Evolutionary conservation across 495 filamentous ascomycete species (phyloP).

Genomic region (Xylaria bambusicola): DNA sequence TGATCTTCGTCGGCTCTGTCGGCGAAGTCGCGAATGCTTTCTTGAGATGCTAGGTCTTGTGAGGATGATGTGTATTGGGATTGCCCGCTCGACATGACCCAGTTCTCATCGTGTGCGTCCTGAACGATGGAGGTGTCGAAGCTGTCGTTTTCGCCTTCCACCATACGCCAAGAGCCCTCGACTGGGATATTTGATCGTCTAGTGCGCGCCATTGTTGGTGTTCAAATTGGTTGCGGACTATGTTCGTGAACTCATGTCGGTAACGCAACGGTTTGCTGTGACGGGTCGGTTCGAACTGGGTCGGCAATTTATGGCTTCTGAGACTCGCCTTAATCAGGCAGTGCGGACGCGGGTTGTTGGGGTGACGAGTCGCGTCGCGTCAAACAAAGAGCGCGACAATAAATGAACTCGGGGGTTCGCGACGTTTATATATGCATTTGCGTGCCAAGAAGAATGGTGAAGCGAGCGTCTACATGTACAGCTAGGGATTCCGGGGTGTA

Average conservation of each 20-base stretch:
- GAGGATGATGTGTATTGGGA: conserved; percentile 35
- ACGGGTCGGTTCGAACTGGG: not conserved
- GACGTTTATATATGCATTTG: conserved; percentile 1
- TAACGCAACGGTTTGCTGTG: not conserved
- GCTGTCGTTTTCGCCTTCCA: conserved; percentile 53
- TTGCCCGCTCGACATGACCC: conserved; percentile 40
- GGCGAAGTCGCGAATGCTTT: conserved; percentile 46
- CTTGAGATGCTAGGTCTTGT: conserved; percentile 41
- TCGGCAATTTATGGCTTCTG: not conserved
- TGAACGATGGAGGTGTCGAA: conserved; percentile 48
- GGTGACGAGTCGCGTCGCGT: not conserved
- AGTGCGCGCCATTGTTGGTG: conserved; percentile 6
- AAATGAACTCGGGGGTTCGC: not conserved
- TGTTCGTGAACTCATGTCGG: not conserved
- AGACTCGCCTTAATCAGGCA: not conserved
- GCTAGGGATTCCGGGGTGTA: too few species aligned
- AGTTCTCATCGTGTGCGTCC: conserved; percentile 40
- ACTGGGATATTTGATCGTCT: conserved; percentile 28
- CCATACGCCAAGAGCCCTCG: conserved; percentile 53
- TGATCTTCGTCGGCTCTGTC: conserved; percentile 47
- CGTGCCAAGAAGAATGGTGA: conserved; percentile 7
- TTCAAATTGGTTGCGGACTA: not conserved
- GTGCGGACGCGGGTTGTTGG: not conserved
- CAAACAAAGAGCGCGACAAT: not conserved
- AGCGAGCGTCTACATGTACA: not conserved